Evolutionary conservation across 2,329 filamentous ascomycete species (phyloP).

Genomic region (Aspergillus tubingensis): DNA sequence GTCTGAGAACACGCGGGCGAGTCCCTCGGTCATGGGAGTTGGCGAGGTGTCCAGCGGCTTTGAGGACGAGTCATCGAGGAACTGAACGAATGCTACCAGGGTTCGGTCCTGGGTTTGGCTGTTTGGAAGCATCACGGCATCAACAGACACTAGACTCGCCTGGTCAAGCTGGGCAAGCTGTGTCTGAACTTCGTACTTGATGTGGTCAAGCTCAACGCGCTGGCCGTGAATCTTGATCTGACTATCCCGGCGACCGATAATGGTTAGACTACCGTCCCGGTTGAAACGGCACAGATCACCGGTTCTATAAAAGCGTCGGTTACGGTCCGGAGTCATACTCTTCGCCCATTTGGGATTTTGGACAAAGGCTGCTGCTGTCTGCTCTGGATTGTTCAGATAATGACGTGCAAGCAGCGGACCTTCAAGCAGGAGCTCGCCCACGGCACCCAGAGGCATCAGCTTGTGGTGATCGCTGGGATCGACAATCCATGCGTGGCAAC

Average conservation of each 20-base stretch:
- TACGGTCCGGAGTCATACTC: neutral
- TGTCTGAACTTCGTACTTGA: neutral
- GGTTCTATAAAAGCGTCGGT: neutral
- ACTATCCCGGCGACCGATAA: neutral
- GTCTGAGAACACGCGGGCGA: neutral
- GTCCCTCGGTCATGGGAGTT: neutral
- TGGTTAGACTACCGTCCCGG: neutral
- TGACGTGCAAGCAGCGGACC: conserved; percentile 37
- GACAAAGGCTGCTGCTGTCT: conserved; percentile 32
- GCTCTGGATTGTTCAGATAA: conserved; percentile 36
- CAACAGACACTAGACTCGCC: neutral
- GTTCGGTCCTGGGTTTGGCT: neutral
- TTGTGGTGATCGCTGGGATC: conserved; percentile 26
- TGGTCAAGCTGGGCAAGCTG: neutral
- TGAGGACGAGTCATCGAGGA: neutral
- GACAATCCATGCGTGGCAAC: conserved; percentile 27
- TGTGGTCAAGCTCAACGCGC: conserved; percentile 2
- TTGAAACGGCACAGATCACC: conserved; percentile 6
- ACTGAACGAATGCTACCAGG: neutral
- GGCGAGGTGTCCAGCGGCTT: neutral
- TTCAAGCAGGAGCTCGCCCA: conserved; percentile 35
- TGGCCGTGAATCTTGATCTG: conserved; percentile 10
- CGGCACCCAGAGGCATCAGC: conserved; percentile 35
- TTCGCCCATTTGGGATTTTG: neutral
- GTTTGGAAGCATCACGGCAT: neutral